These are phyloP conservation scores for Fagus crenata DNA, from an alignment of 306 rosid genomes.

Conservation along the genomic window DNA sequence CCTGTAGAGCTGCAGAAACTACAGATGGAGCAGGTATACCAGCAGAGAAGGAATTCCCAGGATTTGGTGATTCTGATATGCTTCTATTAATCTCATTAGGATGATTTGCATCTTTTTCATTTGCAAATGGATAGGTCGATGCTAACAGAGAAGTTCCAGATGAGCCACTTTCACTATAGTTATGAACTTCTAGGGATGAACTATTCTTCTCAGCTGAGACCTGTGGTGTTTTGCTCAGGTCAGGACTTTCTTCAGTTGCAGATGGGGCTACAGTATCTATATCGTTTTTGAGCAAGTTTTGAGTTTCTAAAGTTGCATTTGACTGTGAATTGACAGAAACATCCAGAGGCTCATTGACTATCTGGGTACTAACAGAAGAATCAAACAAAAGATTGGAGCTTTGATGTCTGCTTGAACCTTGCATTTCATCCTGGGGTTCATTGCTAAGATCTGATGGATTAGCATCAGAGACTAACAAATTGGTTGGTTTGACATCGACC, in stretches of 20 bases:
- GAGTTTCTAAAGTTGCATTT: constrained; percentile 41
- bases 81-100: constrained; percentile 39
- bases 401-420: constrained; percentile 36
- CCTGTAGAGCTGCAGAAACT: constrained; percentile 72
- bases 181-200: constrained; percentile 46
- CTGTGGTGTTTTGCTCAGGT: constrained; percentile 37
- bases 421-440: constrained; percentile 51
- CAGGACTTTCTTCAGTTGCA: constrained; percentile 43
- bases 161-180: constrained; percentile 33
- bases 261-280: constrained; percentile 38
- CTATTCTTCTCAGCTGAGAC: constrained; percentile 44
- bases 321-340: constrained; percentile 40
- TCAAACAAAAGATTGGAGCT: constrained; percentile 30
- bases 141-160: constrained; percentile 34
- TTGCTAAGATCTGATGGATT: constrained; percentile 33
- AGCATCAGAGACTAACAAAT: constrained; percentile 37
- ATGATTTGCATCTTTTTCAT: constrained; percentile 40
- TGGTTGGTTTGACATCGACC: constrained; percentile 42
- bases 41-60: constrained; percentile 67
- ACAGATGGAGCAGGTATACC: constrained; percentile 95
- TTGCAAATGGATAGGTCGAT: constrained; percentile 34
- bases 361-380: constrained; percentile 32
- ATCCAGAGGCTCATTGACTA: constrained; percentile 34
- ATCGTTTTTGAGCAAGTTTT: constrained; percentile 33
- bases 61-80: constrained; percentile 51